Evolutionary conservation across 345 rosid genomes (phyloP), one percentile per base, ranked within the genome.

Genomic region (Eucalyptus grandis): DNA sequence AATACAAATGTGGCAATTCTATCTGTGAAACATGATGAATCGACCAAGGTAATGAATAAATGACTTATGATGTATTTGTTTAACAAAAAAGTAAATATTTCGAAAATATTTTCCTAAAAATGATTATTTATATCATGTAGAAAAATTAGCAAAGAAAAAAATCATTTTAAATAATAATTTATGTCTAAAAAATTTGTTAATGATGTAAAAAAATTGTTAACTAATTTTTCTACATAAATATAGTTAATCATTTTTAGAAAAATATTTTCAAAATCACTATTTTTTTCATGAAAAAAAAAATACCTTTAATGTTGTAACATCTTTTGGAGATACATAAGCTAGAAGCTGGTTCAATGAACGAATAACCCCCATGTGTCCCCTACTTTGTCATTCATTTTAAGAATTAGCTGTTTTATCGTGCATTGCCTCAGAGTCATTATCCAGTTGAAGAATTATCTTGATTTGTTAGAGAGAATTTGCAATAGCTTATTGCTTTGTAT

Each of bases 51-150:
- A 60, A 60, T 26, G 65, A 58, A 58, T 24, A 58, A 26, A 58
- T 24, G 14, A 56, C 62, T 56, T 56, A 56, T 56, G 30, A 0
- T 56, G 27, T 2, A 24, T 56, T 56, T 56, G 30, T 56, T 56
- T 24, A 6, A 24, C 1, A 0, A 24, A 24, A 22, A 56, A 22
- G 12, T 24, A 24, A 53, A 56, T 2, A 1, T 56, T 56, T 56
- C 1, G 0, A 56, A 56, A 56, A 56, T 1, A 24, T 1, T 9
- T 24, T 56, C 30, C 3, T 56, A 22, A 24, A 56, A 56, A 9
- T 56, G 27, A 56, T 56, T 56, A 0, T 56, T 56, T 56, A 9
- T 22, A 56, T 56, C 12, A 10, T 56, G 62, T 24, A 56, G 62
- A 51, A 56, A 56, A 56, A 56, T 9, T 9, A 56, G 62, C 54